Base-by-base conservation (phyloP, 2,329 filamentous ascomycete species). In the Pestalotiopsis sp. region DNA sequence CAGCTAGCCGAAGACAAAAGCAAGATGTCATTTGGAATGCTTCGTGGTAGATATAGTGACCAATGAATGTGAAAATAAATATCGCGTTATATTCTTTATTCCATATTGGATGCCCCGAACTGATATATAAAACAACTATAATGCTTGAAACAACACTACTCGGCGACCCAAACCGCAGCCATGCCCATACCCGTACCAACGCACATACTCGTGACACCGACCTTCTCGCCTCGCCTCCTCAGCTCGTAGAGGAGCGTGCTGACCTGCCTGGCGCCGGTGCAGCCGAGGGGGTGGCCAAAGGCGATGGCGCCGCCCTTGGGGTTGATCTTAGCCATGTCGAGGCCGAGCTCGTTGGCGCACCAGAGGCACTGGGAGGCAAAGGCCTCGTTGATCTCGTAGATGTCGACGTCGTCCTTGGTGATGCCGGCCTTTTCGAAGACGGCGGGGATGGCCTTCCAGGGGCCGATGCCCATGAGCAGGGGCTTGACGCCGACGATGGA, bases 351-450 rank as follows among this genome's bases (percentile, higher is more conserved):
- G 76, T 96, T 93, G 71, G 93, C 90, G 81, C 94, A 98, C 92
- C 93, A 98, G 73, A 98, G 82, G 81, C 94, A 97, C 87, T 98
- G 95, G 72, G 90, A 93, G 39, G 96, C 96, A 81, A 99, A 99
- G 1, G 96, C 96, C 88, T 99, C 96, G 86, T 99, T 99, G 87
- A 99, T 98, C 88, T 99, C 96, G 78, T 89, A 98, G 78, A 98
- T 95, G 79, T 98, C 96, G 38, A 99, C 94, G 74, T 98, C 95
- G 68, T 97, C 92, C 81, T 91, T 93, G 79, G 85, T 86, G 75
- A 99, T 90, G 69, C 95, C 94, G 0, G 95, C 93, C 80, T 96
- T 95, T 79, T 93, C 88, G 68, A 98, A 91, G 3, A 93, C 95
- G 79, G 95, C 92, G 72, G 96, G 96, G 77, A 99, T 98, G 68